A percentile compares a stretch with the other conserved stretches of the same genome.
Evolutionary conservation across 2,329 filamentous ascomycete species (phyloP).

Genomic region (Diaporthe sp.): DNA sequence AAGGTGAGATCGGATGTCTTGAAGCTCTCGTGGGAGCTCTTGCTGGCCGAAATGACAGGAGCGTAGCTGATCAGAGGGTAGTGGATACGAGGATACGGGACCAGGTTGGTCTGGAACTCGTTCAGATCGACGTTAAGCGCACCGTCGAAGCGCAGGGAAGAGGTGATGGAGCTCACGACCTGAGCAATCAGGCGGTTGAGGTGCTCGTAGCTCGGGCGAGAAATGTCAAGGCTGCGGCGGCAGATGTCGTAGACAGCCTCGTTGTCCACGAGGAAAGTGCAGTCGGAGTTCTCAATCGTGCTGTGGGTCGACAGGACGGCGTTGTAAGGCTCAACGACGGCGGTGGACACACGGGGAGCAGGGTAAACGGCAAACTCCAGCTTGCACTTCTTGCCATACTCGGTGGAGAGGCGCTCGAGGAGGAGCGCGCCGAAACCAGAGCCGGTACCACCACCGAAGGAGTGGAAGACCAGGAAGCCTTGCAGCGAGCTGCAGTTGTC

Average conservation of each 20-base stretch:
- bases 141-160: slow-evolving; percentile 77
- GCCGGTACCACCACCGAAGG: slow-evolving; percentile 78
- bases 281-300: slow-evolving; percentile 83
- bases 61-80: slow-evolving; percentile 80
- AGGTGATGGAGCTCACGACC: slow-evolving; percentile 80
- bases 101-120: slow-evolving; percentile 83
- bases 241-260: slow-evolving; percentile 82
- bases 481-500: slow-evolving; percentile 80
- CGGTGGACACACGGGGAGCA: slow-evolving; percentile 75
- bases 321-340: slow-evolving; percentile 80
- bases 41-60: slow-evolving; percentile 76
- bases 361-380: slow-evolving; percentile 80
- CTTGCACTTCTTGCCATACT: slow-evolving; percentile 83
- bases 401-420: slow-evolving; percentile 77
- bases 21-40: slow-evolving; percentile 89
- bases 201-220: slow-evolving; percentile 76
- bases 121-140: slow-evolving; percentile 80
- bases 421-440: slow-evolving; percentile 79
- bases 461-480: slow-evolving; percentile 81
- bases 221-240: slow-evolving; percentile 76
- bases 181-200: slow-evolving; percentile 79
- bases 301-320: slow-evolving; percentile 79
- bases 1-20: slow-evolving; percentile 82
- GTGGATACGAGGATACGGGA: slow-evolving; percentile 79
- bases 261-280: slow-evolving; percentile 81